Percentiles rank a stretch among this genome's conserved stretches.
Conservation (phyloP, 176 grass and related monocot species). For the Eleusine coracana region DNA sequence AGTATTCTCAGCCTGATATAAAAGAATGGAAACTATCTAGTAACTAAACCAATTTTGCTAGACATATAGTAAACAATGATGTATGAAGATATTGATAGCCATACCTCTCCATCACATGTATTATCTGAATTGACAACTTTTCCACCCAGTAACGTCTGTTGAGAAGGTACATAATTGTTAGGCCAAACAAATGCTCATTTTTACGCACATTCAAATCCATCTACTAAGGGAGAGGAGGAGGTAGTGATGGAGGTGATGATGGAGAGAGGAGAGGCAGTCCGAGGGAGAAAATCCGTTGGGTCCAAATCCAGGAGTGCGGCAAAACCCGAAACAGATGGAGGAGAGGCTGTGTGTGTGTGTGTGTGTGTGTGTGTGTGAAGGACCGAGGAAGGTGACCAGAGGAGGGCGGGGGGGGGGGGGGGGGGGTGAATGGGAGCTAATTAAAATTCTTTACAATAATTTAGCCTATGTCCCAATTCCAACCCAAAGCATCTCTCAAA, state of each 20-base stretch:
- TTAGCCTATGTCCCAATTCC: too few species aligned
- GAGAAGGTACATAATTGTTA: background rate
- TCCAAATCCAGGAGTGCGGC: too few species aligned
- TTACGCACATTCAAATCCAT: background rate
- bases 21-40: background rate
- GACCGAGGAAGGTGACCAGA: too few species aligned
- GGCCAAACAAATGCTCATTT: background rate
- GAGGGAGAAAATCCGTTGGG: too few species aligned
- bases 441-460: too few species aligned
- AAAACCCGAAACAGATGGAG: too few species aligned
- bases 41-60: background rate
- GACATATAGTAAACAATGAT: background rate
- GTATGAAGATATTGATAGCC: background rate
- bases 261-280: too few species aligned
- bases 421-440: too few species aligned
- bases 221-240: background rate
- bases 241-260: background rate
- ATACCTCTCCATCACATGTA: background rate
- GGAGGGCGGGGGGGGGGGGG: too few species aligned
- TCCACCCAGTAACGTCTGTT: background rate
- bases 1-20: background rate
- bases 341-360: too few species aligned
- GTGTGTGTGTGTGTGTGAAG: too few species aligned
- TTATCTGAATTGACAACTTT: constrained; percentile 1
- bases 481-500: too few species aligned